These are phyloP conservation scores for Perkinsus chesapeaki DNA, from an alignment of 169 alveolate species.

Conservation along the genomic window DNA sequence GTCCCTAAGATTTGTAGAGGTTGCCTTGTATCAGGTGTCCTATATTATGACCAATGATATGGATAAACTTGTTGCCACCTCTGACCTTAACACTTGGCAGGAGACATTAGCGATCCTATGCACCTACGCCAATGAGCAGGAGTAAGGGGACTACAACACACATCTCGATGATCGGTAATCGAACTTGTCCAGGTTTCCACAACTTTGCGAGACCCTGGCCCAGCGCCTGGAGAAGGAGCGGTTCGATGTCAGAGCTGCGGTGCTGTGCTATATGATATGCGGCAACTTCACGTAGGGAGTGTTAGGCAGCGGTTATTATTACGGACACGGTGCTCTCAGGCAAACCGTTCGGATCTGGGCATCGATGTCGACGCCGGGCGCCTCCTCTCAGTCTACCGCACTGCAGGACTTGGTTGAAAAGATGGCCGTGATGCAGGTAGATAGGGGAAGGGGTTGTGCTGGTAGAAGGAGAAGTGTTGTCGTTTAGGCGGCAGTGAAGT, in stretches of 20 bases:
- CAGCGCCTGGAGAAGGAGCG: slow-evolving; percentile 30
- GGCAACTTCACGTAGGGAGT: slow-evolving; percentile 2
- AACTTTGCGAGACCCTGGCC: slow-evolving; percentile 22
- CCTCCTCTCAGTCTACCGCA: slow-evolving; percentile 20
- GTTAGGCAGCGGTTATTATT: not conserved
- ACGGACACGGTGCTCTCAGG: not conserved
- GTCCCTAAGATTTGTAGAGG: no score
- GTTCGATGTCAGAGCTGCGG: slow-evolving; percentile 16
- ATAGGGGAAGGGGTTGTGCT: not conserved
- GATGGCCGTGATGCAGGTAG: slow-evolving; percentile 24
- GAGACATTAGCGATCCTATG: slow-evolving; percentile 28
- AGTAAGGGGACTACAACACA: not conserved
- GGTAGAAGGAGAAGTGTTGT: not conserved
- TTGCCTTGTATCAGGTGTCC: slow-evolving; percentile 15
- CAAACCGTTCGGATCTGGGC: slow-evolving; percentile 9
- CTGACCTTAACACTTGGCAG: slow-evolving; percentile 35
- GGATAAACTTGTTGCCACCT: slow-evolving; percentile 25
- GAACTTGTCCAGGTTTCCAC: not conserved
- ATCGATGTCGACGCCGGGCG: slow-evolving; percentile 3
- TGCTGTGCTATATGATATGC: slow-evolving; percentile 1
- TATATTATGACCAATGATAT: slow-evolving; percentile 26
- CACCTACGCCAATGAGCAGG: slow-evolving; percentile 13
- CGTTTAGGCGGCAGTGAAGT: slow-evolving; percentile 30
- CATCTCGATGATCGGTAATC: not conserved
- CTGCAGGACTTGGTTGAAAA: slow-evolving; percentile 40